Evolutionary conservation across 306 rosid species (phyloP).

Genomic region (Lathyrus sativus): DNA sequence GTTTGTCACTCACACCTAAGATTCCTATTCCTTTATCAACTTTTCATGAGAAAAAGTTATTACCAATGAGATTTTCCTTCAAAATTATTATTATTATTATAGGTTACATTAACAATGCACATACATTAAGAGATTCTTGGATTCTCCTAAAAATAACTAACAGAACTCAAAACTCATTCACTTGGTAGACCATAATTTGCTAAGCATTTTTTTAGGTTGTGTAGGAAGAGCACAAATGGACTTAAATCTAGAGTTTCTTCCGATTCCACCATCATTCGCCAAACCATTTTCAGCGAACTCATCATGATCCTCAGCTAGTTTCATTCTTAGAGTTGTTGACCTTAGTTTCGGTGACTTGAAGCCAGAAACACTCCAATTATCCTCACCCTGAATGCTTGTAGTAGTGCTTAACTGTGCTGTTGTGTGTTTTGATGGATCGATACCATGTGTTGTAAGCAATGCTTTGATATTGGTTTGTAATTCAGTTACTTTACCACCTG

Average conservation of each 20-base stretch:
- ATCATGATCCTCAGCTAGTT: conserved; percentile 81
- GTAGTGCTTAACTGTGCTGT: conserved; percentile 60
- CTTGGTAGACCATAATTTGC: conserved; percentile 85
- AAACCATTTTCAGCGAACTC: conserved; percentile 59
- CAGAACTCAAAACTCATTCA: conserved; percentile 52
- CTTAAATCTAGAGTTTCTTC: conserved; percentile 62
- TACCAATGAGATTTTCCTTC: conserved; percentile 45
- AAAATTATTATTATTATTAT: conserved; percentile 46
- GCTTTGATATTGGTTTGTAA: conserved; percentile 82
- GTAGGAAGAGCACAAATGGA: conserved; percentile 69
- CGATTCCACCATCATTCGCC: conserved; percentile 46
- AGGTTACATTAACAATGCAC: conserved; percentile 73
- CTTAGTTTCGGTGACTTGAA: conserved; percentile 82
- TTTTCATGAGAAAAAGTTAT: conserved; percentile 51
- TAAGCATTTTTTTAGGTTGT: conserved; percentile 82
- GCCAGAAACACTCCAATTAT: conserved; percentile 87
- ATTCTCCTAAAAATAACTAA: conserved; percentile 55
- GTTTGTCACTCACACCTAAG: conserved; percentile 65
- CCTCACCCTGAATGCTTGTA: conserved; percentile 68
- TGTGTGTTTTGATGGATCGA: conserved; percentile 77
- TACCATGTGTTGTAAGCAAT: conserved; percentile 72
- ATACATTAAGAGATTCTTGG: conserved; percentile 66
- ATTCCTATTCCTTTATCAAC: conserved; percentile 42
- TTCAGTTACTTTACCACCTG: conserved; percentile 74
- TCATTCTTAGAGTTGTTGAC: conserved; percentile 84